Conservation (phyloP, 2,329 filamentous ascomycete genomes). For the Conoideocrella luteorostrata region DNA sequence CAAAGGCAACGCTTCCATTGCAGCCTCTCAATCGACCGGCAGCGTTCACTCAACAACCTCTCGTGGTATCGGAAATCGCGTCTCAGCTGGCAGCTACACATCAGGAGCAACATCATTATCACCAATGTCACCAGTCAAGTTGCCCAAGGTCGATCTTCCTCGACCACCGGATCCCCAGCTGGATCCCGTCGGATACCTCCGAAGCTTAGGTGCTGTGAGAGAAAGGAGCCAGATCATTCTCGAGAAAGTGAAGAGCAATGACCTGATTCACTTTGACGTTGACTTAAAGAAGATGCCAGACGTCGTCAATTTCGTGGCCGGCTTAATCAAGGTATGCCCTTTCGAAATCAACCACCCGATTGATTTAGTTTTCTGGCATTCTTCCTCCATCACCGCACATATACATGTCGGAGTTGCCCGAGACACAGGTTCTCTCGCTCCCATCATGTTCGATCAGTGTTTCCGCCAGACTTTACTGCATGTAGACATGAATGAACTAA, state of each 20-base stretch:
- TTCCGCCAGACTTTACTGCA: not conserved
- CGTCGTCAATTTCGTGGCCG: slow-evolving; percentile 81
- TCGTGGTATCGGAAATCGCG: slow-evolving; percentile 41
- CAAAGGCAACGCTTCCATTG: slow-evolving; percentile 35
- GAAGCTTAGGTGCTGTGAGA: slow-evolving; percentile 81
- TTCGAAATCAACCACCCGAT: not conserved
- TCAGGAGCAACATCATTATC: slow-evolving; percentile 41
- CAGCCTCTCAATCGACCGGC: slow-evolving; percentile 40
- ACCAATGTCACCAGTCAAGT: slow-evolving; percentile 44
- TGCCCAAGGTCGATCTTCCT: slow-evolving; percentile 75
- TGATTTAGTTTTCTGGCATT: too few relatives aligned
- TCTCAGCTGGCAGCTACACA: slow-evolving; percentile 42
- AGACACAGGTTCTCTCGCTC: not conserved
- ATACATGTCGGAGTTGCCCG: not conserved
- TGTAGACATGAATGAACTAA: not conserved
- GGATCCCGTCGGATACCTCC: slow-evolving; percentile 84
- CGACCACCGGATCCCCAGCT: slow-evolving; percentile 79
- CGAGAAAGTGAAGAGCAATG: slow-evolving; percentile 69
- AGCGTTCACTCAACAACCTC: slow-evolving; percentile 47
- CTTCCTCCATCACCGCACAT: too few relatives aligned
- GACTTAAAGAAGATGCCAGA: slow-evolving; percentile 79
- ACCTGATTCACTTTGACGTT: slow-evolving; percentile 80
- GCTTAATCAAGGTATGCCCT: slow-evolving; percentile 77
- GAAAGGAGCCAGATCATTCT: slow-evolving; percentile 70
- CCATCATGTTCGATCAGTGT: not conserved